Base-by-base conservation (phyloP, 768 basidiomycete genomes). In the Fomitopsis pulvina region DNA sequence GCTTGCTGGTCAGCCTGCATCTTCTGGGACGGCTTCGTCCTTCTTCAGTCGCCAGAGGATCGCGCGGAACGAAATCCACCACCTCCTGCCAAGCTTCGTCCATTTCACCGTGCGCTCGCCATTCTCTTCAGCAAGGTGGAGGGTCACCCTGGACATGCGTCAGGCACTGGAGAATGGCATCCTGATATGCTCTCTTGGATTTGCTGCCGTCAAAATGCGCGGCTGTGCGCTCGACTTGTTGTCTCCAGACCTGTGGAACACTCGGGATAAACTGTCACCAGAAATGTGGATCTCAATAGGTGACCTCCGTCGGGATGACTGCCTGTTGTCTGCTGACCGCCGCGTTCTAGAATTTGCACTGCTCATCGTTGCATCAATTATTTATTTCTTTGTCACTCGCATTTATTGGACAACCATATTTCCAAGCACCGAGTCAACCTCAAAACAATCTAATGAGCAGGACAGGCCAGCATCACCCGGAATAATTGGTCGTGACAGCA, bases 341-440 rank as follows among this genome's bases (percentile, higher is more conserved):
- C 21, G 12, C 44, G 53, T 45, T 26, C 34, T 59, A 85, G 86
- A 87, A 67, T 71, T 87, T 54, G 71, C 74, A 51, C 56, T 73
- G 41, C 74, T 88, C 47, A 68, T 77, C 58, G 56, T 74, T 43
- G 66, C 71, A 42, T 79, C 83, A 41, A 68, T 78, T 52, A 58
- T 81, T 47, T 87, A 90, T 67, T 70, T 79, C 52, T 60, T 77
- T 53, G 84, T 79, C 75, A 75, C 76, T 4, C 82, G 85, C 62
- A 76, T 72, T 52, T 69, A 75, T 52, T 60, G 78, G 59, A 63
- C 64, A 53, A 62, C 62, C 53, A 57, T 53, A 51, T 14, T 25
- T 51, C 41, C 53, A 48, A 44, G 26, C 38, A 8, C 48, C 56
- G 16, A 47, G 44, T 18, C 58, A 45, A 11, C 47, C 54, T 22